Percentiles rank a stretch among this genome's conserved stretches.
phyloP scores from a whole-genome alignment of 495 filamentous ascomycete genomes.

The Baudoinia panamericana region DNA sequence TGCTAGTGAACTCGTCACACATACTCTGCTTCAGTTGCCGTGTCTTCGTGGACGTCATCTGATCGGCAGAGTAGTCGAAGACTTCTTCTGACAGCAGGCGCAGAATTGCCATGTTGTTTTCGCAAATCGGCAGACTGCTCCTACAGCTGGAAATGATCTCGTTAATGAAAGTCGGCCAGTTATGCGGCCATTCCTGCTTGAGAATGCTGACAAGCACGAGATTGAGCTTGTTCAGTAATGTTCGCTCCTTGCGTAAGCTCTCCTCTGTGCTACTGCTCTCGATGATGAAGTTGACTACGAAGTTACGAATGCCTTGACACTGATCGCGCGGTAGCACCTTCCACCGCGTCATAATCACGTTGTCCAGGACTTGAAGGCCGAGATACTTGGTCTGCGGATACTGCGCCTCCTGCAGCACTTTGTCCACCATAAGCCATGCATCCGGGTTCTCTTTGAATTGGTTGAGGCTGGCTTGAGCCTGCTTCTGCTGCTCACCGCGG shows the following conservation, averaged over 20 bases:
- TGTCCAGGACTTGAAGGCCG: constrained; percentile 89
- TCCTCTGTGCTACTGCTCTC: constrained; percentile 81
- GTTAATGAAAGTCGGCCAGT: constrained; percentile 99
- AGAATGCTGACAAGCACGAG: constrained; percentile 92
- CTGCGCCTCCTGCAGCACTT: constrained; percentile 78
- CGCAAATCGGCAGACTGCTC: constrained; percentile 87
- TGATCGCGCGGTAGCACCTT: constrained; percentile 92
- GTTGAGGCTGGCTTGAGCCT: constrained; percentile 84
- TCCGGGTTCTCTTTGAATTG: constrained; percentile 99
- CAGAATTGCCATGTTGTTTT: constrained; percentile 99
- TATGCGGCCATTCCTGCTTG: constrained; percentile 99
- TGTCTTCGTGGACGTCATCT: constrained; percentile 94
- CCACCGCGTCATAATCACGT: constrained; percentile 98
- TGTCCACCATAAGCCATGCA: constrained; percentile 91
- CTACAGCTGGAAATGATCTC: constrained; percentile 96
- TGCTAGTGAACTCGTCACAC: constrained; percentile 93
- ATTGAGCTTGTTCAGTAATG: constrained; percentile 93
- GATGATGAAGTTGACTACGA: constrained; percentile 95
- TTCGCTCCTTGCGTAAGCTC: constrained; percentile 62
- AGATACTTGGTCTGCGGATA: constrained; percentile 96
- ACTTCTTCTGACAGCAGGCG: constrained; percentile 93
- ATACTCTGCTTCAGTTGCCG: constrained; percentile 93
- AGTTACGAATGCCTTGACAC: constrained; percentile 95
- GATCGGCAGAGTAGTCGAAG: constrained; percentile 95
- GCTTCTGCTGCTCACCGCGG: constrained; percentile 93